A percentile compares a stretch with the other conserved stretches of the same genome.
phyloP scores from a whole-genome alignment of 192 early-diverging fungal genomes.

The Thamnidium elegans region DNA sequence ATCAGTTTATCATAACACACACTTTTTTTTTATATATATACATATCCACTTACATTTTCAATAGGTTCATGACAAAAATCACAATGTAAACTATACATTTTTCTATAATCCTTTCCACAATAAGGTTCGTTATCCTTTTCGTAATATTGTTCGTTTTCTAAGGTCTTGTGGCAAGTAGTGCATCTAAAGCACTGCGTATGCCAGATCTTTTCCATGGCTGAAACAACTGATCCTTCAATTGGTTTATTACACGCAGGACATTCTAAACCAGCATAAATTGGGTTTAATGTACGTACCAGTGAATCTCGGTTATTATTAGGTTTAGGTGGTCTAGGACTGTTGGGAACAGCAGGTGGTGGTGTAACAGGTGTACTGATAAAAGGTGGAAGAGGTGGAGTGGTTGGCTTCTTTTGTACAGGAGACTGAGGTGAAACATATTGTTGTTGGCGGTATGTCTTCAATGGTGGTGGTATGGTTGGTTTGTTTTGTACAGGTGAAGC shows the following conservation, averaged over 20 bases:
- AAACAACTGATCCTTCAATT: conserved; percentile 47
- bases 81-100: conserved; percentile 51
- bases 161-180: conserved; percentile 34
- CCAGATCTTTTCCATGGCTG: conserved; percentile 50
- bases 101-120: conserved; percentile 52
- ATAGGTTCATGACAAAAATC: conserved; percentile 55
- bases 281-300: conserved; percentile 7
- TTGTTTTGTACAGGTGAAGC: too few relatives aligned
- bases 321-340: conserved; percentile 5
- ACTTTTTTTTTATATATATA: background rate
- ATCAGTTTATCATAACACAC: background rate
- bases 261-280: conserved; percentile 20
- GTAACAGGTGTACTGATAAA: background rate
- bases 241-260: conserved; percentile 47
- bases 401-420: too few relatives aligned
- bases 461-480: background rate
- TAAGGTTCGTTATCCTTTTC: conserved; percentile 53
- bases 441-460: background rate
- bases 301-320: background rate
- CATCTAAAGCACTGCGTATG: conserved; percentile 55
- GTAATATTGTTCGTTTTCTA: conserved; percentile 53
- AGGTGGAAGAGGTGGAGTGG: background rate
- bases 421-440: background rate
- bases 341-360: conserved; percentile 9
- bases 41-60: conserved; percentile 39